Evolutionary conservation across 2,329 filamentous ascomycete genomes (phyloP), one percentile per base, ranked within the genome.

Genomic region (Penicillium sp.): DNA sequence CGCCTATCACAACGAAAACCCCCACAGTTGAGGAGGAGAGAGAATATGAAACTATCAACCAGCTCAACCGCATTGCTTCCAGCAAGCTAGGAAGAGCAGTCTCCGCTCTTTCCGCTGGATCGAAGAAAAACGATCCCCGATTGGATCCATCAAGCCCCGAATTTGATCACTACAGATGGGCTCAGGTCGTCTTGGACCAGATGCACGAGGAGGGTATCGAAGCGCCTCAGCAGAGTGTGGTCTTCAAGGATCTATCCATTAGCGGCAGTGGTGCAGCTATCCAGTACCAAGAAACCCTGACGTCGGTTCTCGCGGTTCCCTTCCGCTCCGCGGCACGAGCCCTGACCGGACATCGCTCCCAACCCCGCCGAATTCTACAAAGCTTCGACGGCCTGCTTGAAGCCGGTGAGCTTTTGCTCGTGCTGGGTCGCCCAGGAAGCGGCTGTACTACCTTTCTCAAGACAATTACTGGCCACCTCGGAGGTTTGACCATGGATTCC

Each of bases 361-460:
- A 54, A 39, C 50, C 60, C 27, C 58, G 60, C 50, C 63, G 61
- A 46, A 65, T 63, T 48, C 55, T 65, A 39, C 55, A 62, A 54
- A 57, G 37, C 56, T 62, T 65, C 25, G 51, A 69, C 59, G 81
- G 81, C 6, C 63, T 80, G 1, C 65, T 85, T 53, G 77, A 78
- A 54, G 75, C 75, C 56, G 82, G 82, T 0, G 83, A 77, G 58
- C 66, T 76, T 60, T 59, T 75, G 3, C 61, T 75, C 25, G 74
- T 77, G 3, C 63, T 77, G 16, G 73, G 74, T 27, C 69, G 71
- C n/a, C 74, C 74, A 2, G 73, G 74, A 1, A 70, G 68, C 49
- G 75, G 76, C 49, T 96, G 91, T 74, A 91, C 88, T 13, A 96
- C 91, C 1, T 87, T 95, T 62, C 79, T 96, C 61, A 96, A 95